Evolutionary conservation across 2,329 filamentous ascomycete species (phyloP), one percentile per base, ranked within the genome.

Genomic region (Sporothrix variecibatus): DNA sequence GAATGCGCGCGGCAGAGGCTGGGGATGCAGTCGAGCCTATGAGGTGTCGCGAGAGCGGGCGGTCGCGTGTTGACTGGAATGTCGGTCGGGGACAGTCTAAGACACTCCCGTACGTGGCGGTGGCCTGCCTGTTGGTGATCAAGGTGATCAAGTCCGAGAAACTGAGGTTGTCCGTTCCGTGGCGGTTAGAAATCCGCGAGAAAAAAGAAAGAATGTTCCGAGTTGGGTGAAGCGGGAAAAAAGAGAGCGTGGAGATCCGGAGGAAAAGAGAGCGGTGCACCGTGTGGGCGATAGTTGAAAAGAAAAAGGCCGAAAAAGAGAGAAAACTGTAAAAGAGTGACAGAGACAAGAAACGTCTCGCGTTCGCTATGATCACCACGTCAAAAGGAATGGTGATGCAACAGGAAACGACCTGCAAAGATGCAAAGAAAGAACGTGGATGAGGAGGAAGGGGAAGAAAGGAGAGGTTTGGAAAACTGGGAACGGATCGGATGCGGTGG

Each of bases 271-370:
- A 53, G 67, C 23, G 28, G 12, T 53, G 28, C 28, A 34, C 43
- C 67, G 71, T 23, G 28, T 23, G 31, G 23, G 46, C 43, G 56
- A 40, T n/a, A 46, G 28, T 34, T 20, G 20, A 31, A 28, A 67
- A 56, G 43, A 11, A n/a, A 23, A 7, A 28, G 26, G 23, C 31
- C n/a, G 26, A 53, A 60, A 53, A 31, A 26, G n/a, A 70, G 8
- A 49, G 15, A 8, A 71, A 31, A 46, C 31, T 46, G 56, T 68
- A 43, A 56, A 31, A 49, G 72, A 38, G n/a, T 56, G 60, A 51
- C 31, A 73, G 72, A 78, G 73, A 65, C 72, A 72, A 71, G 71
- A 75, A 72, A 75, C 75, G 75, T 77, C 76, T 77, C 74, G 58
- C 56, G 49, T 31, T 26, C 9, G 62, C 49, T 73, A 67, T 34